phyloP scores from a whole-genome alignment of 768 basidiomycete species.

The Piloderma croceum region DNA sequence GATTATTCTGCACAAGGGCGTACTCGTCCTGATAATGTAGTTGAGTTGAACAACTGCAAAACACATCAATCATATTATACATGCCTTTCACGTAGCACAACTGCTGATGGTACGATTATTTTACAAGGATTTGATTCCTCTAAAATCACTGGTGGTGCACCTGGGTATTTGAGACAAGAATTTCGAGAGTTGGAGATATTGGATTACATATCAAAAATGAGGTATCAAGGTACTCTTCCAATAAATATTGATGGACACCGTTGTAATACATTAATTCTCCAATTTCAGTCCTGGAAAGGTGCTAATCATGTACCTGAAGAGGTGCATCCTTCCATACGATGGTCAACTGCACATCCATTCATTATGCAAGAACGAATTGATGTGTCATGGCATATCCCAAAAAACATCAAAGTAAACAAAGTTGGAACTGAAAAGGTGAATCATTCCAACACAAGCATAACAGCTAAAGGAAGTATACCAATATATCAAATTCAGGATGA shows the following conservation, averaged over 20 bases:
- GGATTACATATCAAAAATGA: conserved; percentile 26
- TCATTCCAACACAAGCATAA: too few species aligned
- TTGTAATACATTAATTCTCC: conserved; percentile 17
- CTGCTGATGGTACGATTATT: conserved; percentile 25
- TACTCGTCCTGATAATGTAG: conserved; percentile 24
- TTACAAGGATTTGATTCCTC: conserved; percentile 19
- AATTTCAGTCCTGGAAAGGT: conserved; percentile 18
- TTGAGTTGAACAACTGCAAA: conserved; percentile 20
- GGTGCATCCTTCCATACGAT: too few species aligned
- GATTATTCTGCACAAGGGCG: too few species aligned
- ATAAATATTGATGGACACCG: conserved; percentile 9
- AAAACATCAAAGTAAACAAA: too few species aligned
- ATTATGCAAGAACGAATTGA: too few species aligned
- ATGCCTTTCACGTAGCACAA: conserved; percentile 23
- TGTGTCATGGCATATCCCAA: too few species aligned
- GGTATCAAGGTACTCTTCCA: conserved; percentile 18
- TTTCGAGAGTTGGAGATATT: conserved; percentile 31
- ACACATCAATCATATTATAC: conserved; percentile 28
- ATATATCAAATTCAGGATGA: too few species aligned
- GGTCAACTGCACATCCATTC: too few species aligned
- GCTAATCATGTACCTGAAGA: conserved; percentile 17
- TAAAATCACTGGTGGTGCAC: conserved; percentile 21
- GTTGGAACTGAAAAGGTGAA: too few species aligned
- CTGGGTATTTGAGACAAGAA: too few species aligned
- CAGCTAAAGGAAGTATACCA: too few species aligned